phyloP scores from a whole-genome alignment of 1,284 basidiomycete species.

The Trichosporon ovoides region DNA sequence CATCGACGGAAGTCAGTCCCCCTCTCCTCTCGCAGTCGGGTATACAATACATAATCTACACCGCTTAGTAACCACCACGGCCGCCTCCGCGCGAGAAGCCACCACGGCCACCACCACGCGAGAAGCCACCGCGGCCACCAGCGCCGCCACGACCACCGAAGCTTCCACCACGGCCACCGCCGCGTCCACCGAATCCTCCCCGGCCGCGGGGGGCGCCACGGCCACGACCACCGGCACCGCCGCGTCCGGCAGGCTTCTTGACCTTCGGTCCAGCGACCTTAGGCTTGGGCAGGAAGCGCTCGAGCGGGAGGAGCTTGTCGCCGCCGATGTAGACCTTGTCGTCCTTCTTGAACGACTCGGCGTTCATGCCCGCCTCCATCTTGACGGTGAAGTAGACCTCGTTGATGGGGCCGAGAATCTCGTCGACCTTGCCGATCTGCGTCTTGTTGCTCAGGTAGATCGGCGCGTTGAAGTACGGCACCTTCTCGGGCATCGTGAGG shows the following conservation, averaged over 20 bases:
- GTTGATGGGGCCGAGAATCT: slow-evolving; percentile 83
- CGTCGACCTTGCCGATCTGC: slow-evolving; percentile 85
- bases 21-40: slow-evolving; percentile 6
- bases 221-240: slow-evolving; percentile 8
- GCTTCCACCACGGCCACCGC: slow-evolving; percentile 13
- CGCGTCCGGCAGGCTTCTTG: slow-evolving; percentile 14
- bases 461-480: slow-evolving; percentile 99
- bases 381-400: slow-evolving; percentile 98
- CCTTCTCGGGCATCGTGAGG: slow-evolving; percentile 76
- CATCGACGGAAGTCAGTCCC: too few species aligned
- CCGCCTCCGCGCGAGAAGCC: slow-evolving; percentile 19
- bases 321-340: slow-evolving; percentile 97
- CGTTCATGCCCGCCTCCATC: slow-evolving; percentile 94
- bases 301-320: slow-evolving; percentile 94
- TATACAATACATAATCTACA: slow-evolving; percentile 19
- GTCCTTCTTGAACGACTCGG: slow-evolving; percentile 90
- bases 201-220: slow-evolving; percentile 11
- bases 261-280: slow-evolving; percentile 64
- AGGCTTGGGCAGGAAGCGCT: slow-evolving; percentile 95
- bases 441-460: slow-evolving; percentile 99
- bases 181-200: slow-evolving; percentile 1
- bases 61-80: slow-evolving; percentile 17
- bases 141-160: slow-evolving; percentile 17
- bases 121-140: slow-evolving; percentile 11
- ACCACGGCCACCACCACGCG: slow-evolving; percentile 13